phyloP scores from a whole-genome alignment of 495 filamentous ascomycete genomes.

The Cercophora scortea region DNA sequence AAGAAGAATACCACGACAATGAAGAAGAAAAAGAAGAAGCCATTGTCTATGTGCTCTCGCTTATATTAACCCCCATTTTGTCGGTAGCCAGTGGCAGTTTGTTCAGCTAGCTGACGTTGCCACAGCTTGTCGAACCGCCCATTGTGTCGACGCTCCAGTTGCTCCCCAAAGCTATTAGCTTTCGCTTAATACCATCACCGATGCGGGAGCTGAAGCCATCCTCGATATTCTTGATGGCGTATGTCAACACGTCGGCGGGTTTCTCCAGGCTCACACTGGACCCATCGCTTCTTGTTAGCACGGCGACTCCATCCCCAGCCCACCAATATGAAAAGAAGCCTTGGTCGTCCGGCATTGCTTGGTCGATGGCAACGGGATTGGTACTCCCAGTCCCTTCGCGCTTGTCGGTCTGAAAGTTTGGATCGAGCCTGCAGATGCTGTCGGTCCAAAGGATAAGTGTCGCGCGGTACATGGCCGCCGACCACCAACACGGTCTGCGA shows the following conservation, averaged over 20 bases:
- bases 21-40: too few relatives aligned
- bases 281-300: slow-evolving; percentile 26
- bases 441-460: slow-evolving; percentile 43
- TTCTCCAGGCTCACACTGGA: slow-evolving; percentile 23
- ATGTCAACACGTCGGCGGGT: slow-evolving; percentile 33
- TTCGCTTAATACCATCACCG: slow-evolving; percentile 39
- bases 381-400: background rate
- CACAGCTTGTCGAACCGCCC: background rate
- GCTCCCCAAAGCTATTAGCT: slow-evolving; percentile 26
- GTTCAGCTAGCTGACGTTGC: too few relatives aligned
- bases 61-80: too few relatives aligned
- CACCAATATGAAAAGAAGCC: slow-evolving; percentile 30
- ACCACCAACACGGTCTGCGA: slow-evolving; percentile 46
- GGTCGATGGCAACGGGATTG: slow-evolving; percentile 29
- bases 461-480: slow-evolving; percentile 44
- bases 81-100: too few relatives aligned
- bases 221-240: slow-evolving; percentile 38
- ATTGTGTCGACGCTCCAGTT: slow-evolving; percentile 23
- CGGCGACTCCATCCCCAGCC: slow-evolving; percentile 26
- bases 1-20: too few relatives aligned
- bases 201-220: slow-evolving; percentile 31
- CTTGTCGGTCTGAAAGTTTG: slow-evolving; percentile 25
- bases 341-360: slow-evolving; percentile 28
- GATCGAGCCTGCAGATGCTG: slow-evolving; percentile 27
- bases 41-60: too few relatives aligned